phyloP scores from a whole-genome alignment of 495 filamentous ascomycete genomes.

The Penicillium malachiteum region DNA sequence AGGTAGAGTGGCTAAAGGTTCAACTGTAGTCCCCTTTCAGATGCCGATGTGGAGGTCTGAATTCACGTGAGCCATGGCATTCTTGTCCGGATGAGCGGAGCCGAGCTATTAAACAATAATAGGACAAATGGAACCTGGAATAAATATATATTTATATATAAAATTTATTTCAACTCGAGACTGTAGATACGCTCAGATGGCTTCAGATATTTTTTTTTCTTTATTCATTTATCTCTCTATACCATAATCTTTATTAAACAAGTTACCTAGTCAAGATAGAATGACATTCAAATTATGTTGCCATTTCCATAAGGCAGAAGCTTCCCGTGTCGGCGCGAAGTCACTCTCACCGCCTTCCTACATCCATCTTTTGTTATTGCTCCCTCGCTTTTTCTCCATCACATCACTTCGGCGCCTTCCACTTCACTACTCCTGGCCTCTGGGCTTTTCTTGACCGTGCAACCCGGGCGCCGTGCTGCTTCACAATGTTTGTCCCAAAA shows the following conservation, averaged over 20 bases:
- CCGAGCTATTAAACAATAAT: background rate
- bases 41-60: constrained; percentile 15
- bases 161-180: no score
- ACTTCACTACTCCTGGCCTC: constrained; percentile 4
- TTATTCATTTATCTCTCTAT: no score
- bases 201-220: no score
- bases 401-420: constrained; percentile 2
- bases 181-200: no score
- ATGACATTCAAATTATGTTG: no score
- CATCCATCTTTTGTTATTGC: constrained; percentile 7
- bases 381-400: background rate
- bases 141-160: no score
- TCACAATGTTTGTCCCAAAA: constrained; percentile 63
- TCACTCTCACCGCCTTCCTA: constrained; percentile 20
- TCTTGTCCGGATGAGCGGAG: constrained; percentile 16
- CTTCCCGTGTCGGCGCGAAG: background rate
- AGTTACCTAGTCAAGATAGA: no score
- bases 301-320: no score
- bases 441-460: constrained; percentile 8
- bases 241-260: no score
- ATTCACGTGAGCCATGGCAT: constrained; percentile 20
- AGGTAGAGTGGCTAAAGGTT: constrained; percentile 2
- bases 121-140: no score
- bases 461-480: background rate
- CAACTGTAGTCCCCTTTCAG: background rate